phyloP scores from a whole-genome alignment of 2,329 filamentous ascomycete genomes.

The Aspergillus pseudoviridinutans region DNA sequence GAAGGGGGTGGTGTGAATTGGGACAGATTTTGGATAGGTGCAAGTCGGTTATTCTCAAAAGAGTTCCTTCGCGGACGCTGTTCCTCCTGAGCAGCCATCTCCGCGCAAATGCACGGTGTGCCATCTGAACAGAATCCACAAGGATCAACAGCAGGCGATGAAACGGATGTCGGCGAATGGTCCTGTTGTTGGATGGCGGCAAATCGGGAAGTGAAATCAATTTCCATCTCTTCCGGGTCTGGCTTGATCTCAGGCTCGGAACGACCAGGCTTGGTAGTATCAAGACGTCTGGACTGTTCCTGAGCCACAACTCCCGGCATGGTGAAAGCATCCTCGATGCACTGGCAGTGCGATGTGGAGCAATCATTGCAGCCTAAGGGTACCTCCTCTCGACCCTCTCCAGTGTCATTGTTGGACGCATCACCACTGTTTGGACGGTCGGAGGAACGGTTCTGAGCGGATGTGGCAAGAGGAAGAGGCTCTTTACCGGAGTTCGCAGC shows the following conservation, averaged over 20 bases:
- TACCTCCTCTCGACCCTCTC: slow-evolving; percentile 32
- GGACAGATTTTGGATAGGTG: slow-evolving; percentile 44
- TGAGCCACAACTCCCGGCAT: slow-evolving; percentile 39
- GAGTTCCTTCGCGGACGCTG: slow-evolving; percentile 43
- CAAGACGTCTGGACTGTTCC: slow-evolving; percentile 33
- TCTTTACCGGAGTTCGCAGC: slow-evolving; percentile 33
- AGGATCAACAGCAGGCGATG: slow-evolving; percentile 54
- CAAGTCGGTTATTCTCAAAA: slow-evolving; percentile 37
- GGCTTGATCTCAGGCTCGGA: slow-evolving; percentile 46
- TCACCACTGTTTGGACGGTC: slow-evolving; percentile 4
- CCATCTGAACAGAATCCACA: slow-evolving; percentile 82
- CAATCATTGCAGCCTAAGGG: slow-evolving; percentile 63
- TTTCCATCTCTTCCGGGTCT: slow-evolving; percentile 56
- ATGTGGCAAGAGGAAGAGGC: slow-evolving; percentile 24
- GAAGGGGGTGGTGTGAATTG: slow-evolving; percentile 52
- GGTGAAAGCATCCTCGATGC: slow-evolving; percentile 54
- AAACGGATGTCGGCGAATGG: slow-evolving; percentile 21
- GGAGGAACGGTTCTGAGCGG: slow-evolving; percentile 1
- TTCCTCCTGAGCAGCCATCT: slow-evolving; percentile 50
- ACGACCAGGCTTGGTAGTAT: slow-evolving; percentile 51
- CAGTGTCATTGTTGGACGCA: slow-evolving; percentile 5
- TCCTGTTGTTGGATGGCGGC: slow-evolving; percentile 38
- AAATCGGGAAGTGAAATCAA: slow-evolving; percentile 70
- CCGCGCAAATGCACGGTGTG: slow-evolving; percentile 77
- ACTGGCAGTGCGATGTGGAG: slow-evolving; percentile 59